Conservation (phyloP, 2,329 filamentous ascomycete species). For the Fusarium scirpi region DNA sequence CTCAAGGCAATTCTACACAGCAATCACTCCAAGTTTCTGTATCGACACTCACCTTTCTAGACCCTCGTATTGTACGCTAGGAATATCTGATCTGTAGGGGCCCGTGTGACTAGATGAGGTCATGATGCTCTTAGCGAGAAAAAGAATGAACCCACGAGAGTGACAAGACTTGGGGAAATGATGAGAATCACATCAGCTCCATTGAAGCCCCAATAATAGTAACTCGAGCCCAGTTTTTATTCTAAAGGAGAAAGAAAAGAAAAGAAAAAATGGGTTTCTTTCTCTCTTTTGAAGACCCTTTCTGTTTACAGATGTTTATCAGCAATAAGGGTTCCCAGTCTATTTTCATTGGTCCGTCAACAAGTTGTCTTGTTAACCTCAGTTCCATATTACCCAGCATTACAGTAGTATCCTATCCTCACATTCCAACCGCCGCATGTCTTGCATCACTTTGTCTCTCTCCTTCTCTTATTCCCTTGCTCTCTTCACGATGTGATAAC, state of each 20-base stretch:
- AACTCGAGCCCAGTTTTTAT: constrained; percentile 10
- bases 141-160: constrained; percentile 10
- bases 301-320: not conserved
- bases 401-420: not conserved
- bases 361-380: not conserved
- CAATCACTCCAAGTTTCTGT: not conserved
- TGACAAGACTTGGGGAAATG: constrained; percentile 15
- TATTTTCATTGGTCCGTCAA: not conserved
- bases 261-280: not conserved
- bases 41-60: not conserved
- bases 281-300: not conserved
- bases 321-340: not conserved
- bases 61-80: not conserved
- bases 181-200: constrained; percentile 34
- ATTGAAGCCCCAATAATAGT: constrained; percentile 3
- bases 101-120: constrained; percentile 35
- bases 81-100: not conserved
- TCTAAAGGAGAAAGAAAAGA: not conserved
- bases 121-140: constrained; percentile 34
- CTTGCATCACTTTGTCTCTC: constrained; percentile 41
- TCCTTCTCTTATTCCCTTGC: not conserved
- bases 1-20: not conserved
- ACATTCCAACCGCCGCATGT: constrained; percentile 34
- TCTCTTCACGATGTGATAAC: not conserved
- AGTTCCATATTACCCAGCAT: not conserved